These are phyloP conservation scores for Sambucus nigra DNA, from an alignment of 129 eudicot species.

Conservation along the genomic window DNA sequence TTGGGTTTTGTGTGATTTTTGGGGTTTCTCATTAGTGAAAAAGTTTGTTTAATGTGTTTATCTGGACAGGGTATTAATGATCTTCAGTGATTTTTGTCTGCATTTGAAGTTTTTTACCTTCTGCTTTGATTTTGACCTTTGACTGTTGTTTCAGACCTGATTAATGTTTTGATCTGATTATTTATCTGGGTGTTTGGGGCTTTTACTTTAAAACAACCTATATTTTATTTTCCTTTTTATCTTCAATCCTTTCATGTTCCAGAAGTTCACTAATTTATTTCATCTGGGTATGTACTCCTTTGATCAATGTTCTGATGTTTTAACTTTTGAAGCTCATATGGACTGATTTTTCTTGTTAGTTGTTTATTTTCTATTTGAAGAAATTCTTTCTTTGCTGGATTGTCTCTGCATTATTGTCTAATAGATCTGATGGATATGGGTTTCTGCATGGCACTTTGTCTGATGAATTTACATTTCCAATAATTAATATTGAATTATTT, in stretches of 20 bases:
- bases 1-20: not conserved
- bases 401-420: not conserved
- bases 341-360: not conserved
- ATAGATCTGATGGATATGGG: too few species aligned
- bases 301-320: constrained; percentile 6
- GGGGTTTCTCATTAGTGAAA: not conserved
- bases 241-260: not conserved
- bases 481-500: too few species aligned
- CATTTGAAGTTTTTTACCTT: not conserved
- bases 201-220: not conserved
- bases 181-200: constrained; percentile 11
- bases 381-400: not conserved
- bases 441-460: too few species aligned
- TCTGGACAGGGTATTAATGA: not conserved
- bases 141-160: too few species aligned
- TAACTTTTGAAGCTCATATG: constrained; percentile 9
- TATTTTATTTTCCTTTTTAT: too few species aligned
- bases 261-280: not conserved
- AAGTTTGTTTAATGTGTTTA: not conserved
- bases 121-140: too few species aligned
- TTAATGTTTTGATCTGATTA: not conserved
- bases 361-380: not conserved
- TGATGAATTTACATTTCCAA: not conserved
- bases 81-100: not conserved
- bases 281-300: constrained; percentile 4